Evolutionary conservation across 768 basidiomycete genomes (phyloP).

Genomic region (Polyporus arcularius): DNA sequence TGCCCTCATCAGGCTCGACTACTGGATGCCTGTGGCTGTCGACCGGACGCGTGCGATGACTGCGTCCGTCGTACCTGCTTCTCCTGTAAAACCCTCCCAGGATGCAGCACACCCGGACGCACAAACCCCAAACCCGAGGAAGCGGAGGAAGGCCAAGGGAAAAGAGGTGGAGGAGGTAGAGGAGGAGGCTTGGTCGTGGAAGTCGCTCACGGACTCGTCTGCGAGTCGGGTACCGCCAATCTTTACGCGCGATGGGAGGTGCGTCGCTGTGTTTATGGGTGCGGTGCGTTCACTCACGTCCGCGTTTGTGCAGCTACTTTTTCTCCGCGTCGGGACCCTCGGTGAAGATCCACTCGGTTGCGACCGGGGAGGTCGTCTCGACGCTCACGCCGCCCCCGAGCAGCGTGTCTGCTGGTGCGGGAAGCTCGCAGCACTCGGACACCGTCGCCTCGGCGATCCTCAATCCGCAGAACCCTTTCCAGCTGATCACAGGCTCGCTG

Average conservation of each 20-base stretch:
- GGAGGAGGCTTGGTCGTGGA: constrained; percentile 60
- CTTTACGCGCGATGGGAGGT: constrained; percentile 91
- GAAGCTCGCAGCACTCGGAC: constrained; percentile 44
- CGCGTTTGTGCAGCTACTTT: constrained; percentile 64
- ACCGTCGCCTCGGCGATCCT: constrained; percentile 74
- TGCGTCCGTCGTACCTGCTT: constrained; percentile 38
- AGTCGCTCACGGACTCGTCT: constrained; percentile 66
- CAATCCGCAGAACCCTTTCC: constrained; percentile 85
- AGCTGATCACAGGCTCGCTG: constrained; percentile 82
- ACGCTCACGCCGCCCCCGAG: constrained; percentile 61
- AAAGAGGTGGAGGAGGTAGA: constrained; percentile 32
- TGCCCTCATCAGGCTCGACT: constrained; percentile 7
- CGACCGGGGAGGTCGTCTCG: constrained; percentile 78
- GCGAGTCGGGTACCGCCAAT: constrained; percentile 68
- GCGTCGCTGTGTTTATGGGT: constrained; percentile 19
- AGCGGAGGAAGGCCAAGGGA: constrained; percentile 50
- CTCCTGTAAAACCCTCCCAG: constrained; percentile 34
- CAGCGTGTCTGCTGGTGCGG: constrained; percentile 29
- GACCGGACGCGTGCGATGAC: constrained; percentile 28
- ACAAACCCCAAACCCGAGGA: constrained; percentile 29
- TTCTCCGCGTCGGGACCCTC: constrained; percentile 81
- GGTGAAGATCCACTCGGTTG: constrained; percentile 82
- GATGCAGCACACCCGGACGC: constrained; percentile 28
- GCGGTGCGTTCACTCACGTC: constrained; percentile 12
- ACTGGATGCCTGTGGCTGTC: constrained; percentile 30